Conservation (phyloP, 129 eudicot genomes). For the Flaveria trinervia region DNA sequence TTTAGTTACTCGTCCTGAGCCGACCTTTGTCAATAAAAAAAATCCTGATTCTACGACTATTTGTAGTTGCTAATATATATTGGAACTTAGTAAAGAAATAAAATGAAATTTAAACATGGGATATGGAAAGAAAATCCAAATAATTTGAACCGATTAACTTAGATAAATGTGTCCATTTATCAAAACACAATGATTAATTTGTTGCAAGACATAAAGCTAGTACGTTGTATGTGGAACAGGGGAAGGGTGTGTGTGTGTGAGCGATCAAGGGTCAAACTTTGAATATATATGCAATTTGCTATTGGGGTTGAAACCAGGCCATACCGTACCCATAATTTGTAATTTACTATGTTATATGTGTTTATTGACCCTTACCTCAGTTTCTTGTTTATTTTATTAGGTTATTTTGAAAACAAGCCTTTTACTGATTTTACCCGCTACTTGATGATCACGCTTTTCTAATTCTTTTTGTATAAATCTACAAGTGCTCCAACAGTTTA, state of each 20-base stretch:
- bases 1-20: too few species aligned
- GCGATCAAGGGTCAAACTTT: slow-evolving; percentile 26
- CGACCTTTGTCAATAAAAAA: too few species aligned
- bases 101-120: too few species aligned
- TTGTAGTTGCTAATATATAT: too few species aligned
- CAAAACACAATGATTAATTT: too few species aligned
- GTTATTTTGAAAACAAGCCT: neutral
- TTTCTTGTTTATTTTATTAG: neutral
- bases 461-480: neutral
- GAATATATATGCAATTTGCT: slow-evolving; percentile 6
- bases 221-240: too few species aligned
- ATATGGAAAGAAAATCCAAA: too few species aligned
- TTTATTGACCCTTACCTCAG: slow-evolving; percentile 22
- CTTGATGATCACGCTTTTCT: neutral
- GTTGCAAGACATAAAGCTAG: too few species aligned
- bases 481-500: neutral
- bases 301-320: neutral
- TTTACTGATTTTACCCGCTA: neutral
- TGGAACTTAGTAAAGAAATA: too few species aligned
- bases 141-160: too few species aligned
- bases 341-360: slow-evolving; percentile 3
- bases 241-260: neutral
- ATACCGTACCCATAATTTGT: slow-evolving; percentile 29
- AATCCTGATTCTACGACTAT: too few species aligned
- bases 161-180: too few species aligned